Base-by-base conservation (phyloP, 73 alveolate species). In the Paramecium sexaurelia region DNA sequence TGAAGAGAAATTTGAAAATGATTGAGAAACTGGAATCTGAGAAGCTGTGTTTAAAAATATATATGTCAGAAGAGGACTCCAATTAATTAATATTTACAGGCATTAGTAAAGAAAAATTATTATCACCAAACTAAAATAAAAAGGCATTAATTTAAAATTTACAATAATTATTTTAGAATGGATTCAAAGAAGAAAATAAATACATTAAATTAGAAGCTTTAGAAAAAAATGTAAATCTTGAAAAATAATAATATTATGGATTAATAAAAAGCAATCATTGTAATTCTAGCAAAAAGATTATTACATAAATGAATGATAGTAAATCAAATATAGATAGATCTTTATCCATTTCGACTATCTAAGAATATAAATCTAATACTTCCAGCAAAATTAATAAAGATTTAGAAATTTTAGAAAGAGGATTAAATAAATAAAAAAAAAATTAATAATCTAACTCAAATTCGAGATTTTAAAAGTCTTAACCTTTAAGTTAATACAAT, bases 11-110 rank as follows among this genome's bases (percentile, higher is more conserved):
- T 32, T 17, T 24, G 75, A 51, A 7, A 5, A 37, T 37, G 32
- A 39, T 78, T 78, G 90, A 78, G 11, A 78, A 78, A 22, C 11
- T 78, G 20, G 90, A 78, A 39, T 29, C 90, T 6, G 90, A 78
- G 39, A 78, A 78, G 17, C 32, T 78, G 7, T 29, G 73, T 78
- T 22, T 78, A 24, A 61, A 78, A 19, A 78, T 78, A 78, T 78
- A 36, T 22, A 41, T 78, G 71, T 40, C 75, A 7, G 90, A 78
- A 24, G 40, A 43, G 41, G 90, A 78, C 24, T 51, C 19, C 1
- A 61, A 78, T 29, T 37, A 78, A 36, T 45, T 24, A 33, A 43
- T 78, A 22, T 78, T 78, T 43, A 78, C 90, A 78, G 90, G 90
- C 10, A 41, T 78, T 43, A 78, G 61, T 78, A 78, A 78, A 24